phyloP scores from a whole-genome alignment of 2,329 filamentous ascomycete genomes.

The Xylariaceae sp. region DNA sequence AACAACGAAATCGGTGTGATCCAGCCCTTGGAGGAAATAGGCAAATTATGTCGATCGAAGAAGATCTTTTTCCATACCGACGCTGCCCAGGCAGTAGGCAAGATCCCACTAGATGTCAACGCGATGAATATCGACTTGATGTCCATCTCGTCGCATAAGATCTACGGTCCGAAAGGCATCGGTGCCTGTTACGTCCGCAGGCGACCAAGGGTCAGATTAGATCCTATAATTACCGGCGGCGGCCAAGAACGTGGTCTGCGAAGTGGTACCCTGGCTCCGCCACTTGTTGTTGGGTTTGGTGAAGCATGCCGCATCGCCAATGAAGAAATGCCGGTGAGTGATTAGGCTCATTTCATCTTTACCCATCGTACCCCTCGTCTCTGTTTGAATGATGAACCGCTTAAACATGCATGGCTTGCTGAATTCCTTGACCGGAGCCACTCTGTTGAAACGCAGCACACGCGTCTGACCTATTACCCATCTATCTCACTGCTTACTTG shows the following conservation, averaged over 20 bases:
- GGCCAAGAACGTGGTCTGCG: conserved; percentile 93
- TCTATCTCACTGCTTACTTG: conserved; percentile 12
- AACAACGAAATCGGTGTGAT: conserved; percentile 99
- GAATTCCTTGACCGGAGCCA: conserved; percentile 63
- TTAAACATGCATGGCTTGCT: conserved; percentile 89
- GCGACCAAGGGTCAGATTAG: conserved; percentile 86
- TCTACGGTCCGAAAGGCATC: conserved; percentile 96
- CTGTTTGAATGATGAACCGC: conserved; percentile 69
- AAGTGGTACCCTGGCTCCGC: conserved; percentile 88
- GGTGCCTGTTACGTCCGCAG: conserved; percentile 94
- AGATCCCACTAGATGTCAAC: conserved; percentile 95
- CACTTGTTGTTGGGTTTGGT: conserved; percentile 86
- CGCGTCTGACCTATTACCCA: conserved; percentile 52
- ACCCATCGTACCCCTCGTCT: conserved; percentile 18
- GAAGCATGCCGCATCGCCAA: conserved; percentile 91
- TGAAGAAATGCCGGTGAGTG: conserved; percentile 83
- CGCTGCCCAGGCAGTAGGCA: conserved; percentile 94
- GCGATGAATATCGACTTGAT: conserved; percentile 97
- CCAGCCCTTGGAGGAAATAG: conserved; percentile 90
- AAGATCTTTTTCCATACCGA: conserved; percentile 99
- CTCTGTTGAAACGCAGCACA: conserved; percentile 62
- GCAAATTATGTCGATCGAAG: conserved; percentile 81
- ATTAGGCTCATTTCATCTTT: conserved; percentile 13
- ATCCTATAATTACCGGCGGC: conserved; percentile 93
- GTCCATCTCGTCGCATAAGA: conserved; percentile 98